Base-by-base conservation (phyloP, 169 alveolate species). In the Plasmodium blacklocki region DNA sequence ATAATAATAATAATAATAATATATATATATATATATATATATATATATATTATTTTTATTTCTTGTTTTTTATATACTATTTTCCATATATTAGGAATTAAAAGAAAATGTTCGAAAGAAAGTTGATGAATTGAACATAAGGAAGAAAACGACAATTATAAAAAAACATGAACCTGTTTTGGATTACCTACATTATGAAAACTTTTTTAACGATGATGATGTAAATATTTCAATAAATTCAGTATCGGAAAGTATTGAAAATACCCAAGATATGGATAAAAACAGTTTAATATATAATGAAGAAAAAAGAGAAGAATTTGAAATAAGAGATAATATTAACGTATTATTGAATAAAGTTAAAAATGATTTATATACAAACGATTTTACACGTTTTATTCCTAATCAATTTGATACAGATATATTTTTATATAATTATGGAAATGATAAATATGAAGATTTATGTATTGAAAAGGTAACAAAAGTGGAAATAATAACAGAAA, bases 171-270 rank as follows among this genome's bases (percentile, higher is more conserved):
- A 32, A 14, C n/a, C 19, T 47, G 50, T 64, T 68, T 50, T 66
- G 47, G 89, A 76, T 76, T 76, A 76, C 52, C 43, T 76, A 29
- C 89, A 76, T 64, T 76, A 76, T 64, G 54, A 76, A 47, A 76
- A 76, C 67, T 23, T 45, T 32, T 76, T 76, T 56, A 45, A 63
- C 18, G 75, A 76, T 56, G 78, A 76, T 52, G 32, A 49, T 26
- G 29, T 45, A 19, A 52, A 15, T n/a, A 12, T 49, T 19, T 76
- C 89, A 49, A 68, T 32, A 26, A 52, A 64, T 19, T 76, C 74
- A 18, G 32, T 19, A 23, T 76, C 89, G 11, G 89, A 76, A 19
- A 49, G 32, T 52, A 63, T 29, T n/a, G 67, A 76, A 21, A 2
- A 56, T 50, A 8, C n/a, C 29, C 12, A n/a, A 5, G 18, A 21